Evolutionary conservation across 1,139 yeast species (phyloP).

Genomic region (Magnusiomyces starmeri): DNA sequence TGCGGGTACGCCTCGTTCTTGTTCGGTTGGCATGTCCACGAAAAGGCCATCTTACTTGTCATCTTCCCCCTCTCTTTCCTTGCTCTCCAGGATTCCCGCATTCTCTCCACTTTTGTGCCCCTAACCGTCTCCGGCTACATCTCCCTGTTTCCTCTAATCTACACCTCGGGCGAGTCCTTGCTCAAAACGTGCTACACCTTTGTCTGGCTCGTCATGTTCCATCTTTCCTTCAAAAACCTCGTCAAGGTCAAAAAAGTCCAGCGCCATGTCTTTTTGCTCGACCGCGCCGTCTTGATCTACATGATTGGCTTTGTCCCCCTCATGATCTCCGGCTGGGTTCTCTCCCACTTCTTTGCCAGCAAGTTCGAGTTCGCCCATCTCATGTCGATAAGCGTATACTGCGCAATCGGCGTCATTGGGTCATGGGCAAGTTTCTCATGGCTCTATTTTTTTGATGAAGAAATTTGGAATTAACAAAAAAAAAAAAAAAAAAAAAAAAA

Average conservation of each 20-base stretch:
- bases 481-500: not conserved
- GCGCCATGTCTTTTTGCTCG: constrained; percentile 54
- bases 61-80: constrained; percentile 85
- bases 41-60: constrained; percentile 82
- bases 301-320: constrained; percentile 62
- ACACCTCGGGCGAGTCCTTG: constrained; percentile 71
- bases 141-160: constrained; percentile 80
- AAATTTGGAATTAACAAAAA: constrained; percentile 21
- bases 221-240: constrained; percentile 62
- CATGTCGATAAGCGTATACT: constrained; percentile 78
- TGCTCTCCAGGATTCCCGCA: constrained; percentile 61
- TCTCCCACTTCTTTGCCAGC: constrained; percentile 42
- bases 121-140: constrained; percentile 78
- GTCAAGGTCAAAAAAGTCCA: constrained; percentile 49
- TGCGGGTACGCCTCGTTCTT: constrained; percentile 89
- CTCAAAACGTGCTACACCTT: constrained; percentile 72
- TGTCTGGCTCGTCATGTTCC: constrained; percentile 77
- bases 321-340: constrained; percentile 47
- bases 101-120: constrained; percentile 49
- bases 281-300: constrained; percentile 62
- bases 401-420: constrained; percentile 75
- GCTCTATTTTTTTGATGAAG: constrained; percentile 60
- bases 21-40: constrained; percentile 99
- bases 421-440: constrained; percentile 88
- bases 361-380: constrained; percentile 60